These are phyloP conservation scores for Metschnikowia rubicola DNA, from an alignment of 805 yeast species.

Conservation along the genomic window DNA sequence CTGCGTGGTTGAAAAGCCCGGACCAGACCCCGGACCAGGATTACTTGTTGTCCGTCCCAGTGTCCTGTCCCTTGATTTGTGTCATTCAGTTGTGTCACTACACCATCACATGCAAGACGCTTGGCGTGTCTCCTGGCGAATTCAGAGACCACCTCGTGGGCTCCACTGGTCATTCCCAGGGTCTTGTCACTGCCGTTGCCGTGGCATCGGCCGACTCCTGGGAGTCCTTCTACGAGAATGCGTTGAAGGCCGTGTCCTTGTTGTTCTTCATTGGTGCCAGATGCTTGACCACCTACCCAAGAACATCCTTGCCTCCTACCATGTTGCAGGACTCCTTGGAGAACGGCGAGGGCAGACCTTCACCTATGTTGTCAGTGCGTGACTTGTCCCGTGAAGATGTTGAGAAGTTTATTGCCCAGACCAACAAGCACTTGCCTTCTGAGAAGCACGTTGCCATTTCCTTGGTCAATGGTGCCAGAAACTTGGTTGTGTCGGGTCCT, in stretches of 20 bases:
- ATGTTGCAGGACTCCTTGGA: constrained; percentile 88
- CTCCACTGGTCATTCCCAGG: constrained; percentile 88
- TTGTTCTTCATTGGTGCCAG: constrained; percentile 93
- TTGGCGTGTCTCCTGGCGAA: constrained; percentile 89
- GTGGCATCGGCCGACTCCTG: constrained; percentile 78
- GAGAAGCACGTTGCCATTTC: constrained; percentile 91
- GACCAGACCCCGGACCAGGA: constrained; percentile 86
- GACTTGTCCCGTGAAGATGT: constrained; percentile 82
- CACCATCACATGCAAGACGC: constrained; percentile 77
- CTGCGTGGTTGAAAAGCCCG: constrained; percentile 82
- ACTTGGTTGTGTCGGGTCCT: constrained; percentile 94
- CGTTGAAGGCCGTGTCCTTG: constrained; percentile 76
- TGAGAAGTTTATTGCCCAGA: constrained; percentile 71
- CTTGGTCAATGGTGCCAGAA: constrained; percentile 91
- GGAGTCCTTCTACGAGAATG: constrained; percentile 71
- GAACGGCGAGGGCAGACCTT: constrained; percentile 93
- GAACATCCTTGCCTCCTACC: constrained; percentile 90
- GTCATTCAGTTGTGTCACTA: constrained; percentile 93
- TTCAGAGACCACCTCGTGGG: constrained; percentile 66
- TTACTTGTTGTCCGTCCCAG: constrained; percentile 85
- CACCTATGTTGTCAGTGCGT: constrained; percentile 95
- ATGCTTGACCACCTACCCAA: constrained; percentile 85
- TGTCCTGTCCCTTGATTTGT: constrained; percentile 96
- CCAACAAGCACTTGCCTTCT: constrained; percentile 89
- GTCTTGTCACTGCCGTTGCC: constrained; percentile 89